Evolutionary conservation across 148 eudicot genomes (phyloP).

Genomic region (Rhododendron kiyosumense): DNA sequence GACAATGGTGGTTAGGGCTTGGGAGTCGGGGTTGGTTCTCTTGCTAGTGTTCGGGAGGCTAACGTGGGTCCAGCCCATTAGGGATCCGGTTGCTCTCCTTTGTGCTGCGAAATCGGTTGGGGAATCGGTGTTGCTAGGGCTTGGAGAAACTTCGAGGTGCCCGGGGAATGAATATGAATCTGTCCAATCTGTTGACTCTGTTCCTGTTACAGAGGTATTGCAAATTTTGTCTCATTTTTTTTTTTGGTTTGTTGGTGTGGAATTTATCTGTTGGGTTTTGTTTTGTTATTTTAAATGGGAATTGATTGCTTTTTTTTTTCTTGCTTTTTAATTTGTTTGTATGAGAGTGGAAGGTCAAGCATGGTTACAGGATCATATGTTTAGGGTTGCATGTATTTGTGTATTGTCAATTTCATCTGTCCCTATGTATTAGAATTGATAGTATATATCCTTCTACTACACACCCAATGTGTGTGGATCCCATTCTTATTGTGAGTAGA

Average conservation of each 20-base stretch:
- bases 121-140: constrained; percentile 46
- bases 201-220: constrained; percentile 62
- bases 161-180: constrained; percentile 21
- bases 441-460: no score
- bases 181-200: constrained; percentile 5
- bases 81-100: constrained; percentile 30
- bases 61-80: constrained; percentile 31
- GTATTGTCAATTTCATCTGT: not conserved
- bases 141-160: constrained; percentile 35
- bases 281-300: not conserved
- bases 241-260: not conserved
- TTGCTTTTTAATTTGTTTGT: not conserved
- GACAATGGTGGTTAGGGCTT: no score
- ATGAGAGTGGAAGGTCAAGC: not conserved
- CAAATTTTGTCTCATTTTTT: not conserved
- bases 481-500: no score
- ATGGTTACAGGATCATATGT: not conserved
- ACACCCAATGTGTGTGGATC: no score
- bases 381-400: no score
- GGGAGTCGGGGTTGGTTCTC: not conserved
- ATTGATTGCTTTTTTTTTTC: not conserved
- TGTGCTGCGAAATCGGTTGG: constrained; percentile 40
- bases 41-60: constrained; percentile 32
- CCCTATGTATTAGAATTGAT: not conserved
- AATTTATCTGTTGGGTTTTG: not conserved